Percentiles rank a stretch among this genome's conserved stretches.
Evolutionary conservation across 2,329 filamentous ascomycete genomes (phyloP).

Genomic region (Xylariaceae sp.): DNA sequence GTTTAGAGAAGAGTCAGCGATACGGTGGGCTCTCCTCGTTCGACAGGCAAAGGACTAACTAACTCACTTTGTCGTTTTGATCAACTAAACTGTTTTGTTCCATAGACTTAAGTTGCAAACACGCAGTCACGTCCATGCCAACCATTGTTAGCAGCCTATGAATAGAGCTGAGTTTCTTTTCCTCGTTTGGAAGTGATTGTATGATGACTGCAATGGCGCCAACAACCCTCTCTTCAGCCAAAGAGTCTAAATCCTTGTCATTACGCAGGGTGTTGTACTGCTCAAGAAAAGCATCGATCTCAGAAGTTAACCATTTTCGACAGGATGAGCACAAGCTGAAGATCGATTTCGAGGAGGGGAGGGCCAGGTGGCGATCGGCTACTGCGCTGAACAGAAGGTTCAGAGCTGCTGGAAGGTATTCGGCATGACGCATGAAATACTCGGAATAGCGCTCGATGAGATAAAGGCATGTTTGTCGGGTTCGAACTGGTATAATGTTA

Average conservation of each 20-base stretch:
- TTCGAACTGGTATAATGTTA: slow-evolving; percentile 52
- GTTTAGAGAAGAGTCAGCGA: slow-evolving; percentile 21
- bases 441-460: slow-evolving; percentile 68
- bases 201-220: slow-evolving; percentile 70
- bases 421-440: slow-evolving; percentile 67
- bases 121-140: slow-evolving; percentile 52
- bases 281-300: slow-evolving; percentile 62
- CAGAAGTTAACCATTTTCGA: slow-evolving; percentile 58
- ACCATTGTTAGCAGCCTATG: slow-evolving; percentile 56
- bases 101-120: slow-evolving; percentile 33
- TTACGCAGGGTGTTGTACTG: slow-evolving; percentile 64
- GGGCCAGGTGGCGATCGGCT: slow-evolving; percentile 54
- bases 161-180: slow-evolving; percentile 48
- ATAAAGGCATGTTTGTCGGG: slow-evolving; percentile 62
- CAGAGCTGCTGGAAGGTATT: slow-evolving; percentile 62
- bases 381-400: slow-evolving; percentile 70
- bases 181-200: slow-evolving; percentile 60
- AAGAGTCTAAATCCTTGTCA: slow-evolving; percentile 56
- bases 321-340: slow-evolving; percentile 70
- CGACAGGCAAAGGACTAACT: not conserved
- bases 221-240: slow-evolving; percentile 67
- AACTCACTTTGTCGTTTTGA: slow-evolving; percentile 26
- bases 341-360: slow-evolving; percentile 70
- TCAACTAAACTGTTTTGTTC: slow-evolving; percentile 23
- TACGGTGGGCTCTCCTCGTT: slow-evolving; percentile 7